Percentiles rank a stretch among this genome's conserved stretches.
These are phyloP conservation scores for Taiozyma onychis DNA, from an alignment of 1,139 yeast genomes.

Conservation along the genomic window DNA sequence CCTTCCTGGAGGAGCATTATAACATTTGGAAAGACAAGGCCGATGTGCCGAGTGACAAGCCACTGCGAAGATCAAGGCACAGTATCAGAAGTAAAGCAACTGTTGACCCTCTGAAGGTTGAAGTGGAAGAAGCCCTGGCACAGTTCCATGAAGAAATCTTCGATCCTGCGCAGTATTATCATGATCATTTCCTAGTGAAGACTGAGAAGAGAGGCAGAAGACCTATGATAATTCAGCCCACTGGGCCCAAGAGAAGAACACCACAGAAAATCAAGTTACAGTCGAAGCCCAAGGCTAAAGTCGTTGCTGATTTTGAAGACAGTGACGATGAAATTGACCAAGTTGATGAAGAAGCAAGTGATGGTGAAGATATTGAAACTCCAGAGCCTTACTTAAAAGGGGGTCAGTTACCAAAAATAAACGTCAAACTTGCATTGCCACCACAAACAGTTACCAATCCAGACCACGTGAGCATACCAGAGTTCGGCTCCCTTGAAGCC, in stretches of 20 bases:
- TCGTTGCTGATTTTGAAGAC: neutral
- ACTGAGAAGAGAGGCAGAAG: constrained; percentile 1
- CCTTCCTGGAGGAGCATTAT: constrained; percentile 23
- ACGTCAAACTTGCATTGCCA: constrained; percentile 46
- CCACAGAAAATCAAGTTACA: neutral
- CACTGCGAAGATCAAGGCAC: constrained; percentile 24
- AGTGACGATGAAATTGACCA: neutral
- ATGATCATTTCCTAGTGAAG: constrained; percentile 11
- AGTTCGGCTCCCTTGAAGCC: constrained; percentile 32
- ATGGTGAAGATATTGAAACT: constrained; percentile 16
- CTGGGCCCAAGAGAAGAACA: neutral
- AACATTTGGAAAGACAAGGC: constrained; percentile 16
- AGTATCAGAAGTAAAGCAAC: constrained; percentile 14
- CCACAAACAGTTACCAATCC: constrained; percentile 73
- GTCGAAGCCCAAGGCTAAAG: neutral
- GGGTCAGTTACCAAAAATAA: constrained; percentile 30
- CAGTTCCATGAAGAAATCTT: constrained; percentile 12
- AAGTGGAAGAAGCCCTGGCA: constrained; percentile 19
- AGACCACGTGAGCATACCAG: constrained; percentile 47
- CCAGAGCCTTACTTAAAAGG: constrained; percentile 9
- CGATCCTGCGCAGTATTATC: constrained; percentile 19
- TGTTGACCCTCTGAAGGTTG: constrained; percentile 22
- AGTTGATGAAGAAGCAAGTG: constrained; percentile 5
- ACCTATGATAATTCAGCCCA: neutral
- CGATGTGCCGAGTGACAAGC: constrained; percentile 7